Conservation (phyloP, 2,329 filamentous ascomycete genomes). For the Ophioceras dolichostomum region DNA sequence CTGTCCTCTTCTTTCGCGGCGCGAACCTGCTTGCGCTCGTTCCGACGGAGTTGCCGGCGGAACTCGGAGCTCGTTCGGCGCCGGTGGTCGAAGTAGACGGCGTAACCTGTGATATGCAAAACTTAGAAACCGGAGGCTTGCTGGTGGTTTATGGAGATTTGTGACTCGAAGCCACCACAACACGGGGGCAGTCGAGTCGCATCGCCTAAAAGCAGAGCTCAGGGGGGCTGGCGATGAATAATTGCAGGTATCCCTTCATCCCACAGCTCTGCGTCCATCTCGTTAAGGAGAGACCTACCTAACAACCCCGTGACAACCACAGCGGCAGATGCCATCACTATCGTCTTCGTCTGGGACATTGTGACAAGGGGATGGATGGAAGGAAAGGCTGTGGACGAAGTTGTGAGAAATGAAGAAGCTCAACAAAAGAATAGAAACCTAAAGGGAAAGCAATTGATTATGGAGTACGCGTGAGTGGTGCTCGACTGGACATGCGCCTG, state of each 20-base stretch:
- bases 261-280: no score
- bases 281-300: constrained; percentile 33
- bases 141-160: neutral
- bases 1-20: constrained; percentile 62
- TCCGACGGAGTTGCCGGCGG: constrained; percentile 56
- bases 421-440: no score
- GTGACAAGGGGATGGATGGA: constrained; percentile 39
- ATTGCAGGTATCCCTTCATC: no score
- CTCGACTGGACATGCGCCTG: no score
- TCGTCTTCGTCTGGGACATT: constrained; percentile 44
- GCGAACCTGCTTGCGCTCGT: constrained; percentile 61
- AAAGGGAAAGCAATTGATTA: no score
- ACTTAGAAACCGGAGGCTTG: constrained; percentile 2
- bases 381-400: no score
- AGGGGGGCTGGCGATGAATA: no score
- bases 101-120: constrained; percentile 40
- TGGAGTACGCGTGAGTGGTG: no score
- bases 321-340: constrained; percentile 50
- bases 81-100: constrained; percentile 56
- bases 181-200: neutral
- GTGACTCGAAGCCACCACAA: neutral
- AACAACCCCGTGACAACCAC: constrained; percentile 46
- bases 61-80: constrained; percentile 53
- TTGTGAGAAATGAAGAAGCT: no score
- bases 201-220: neutral